Base-by-base conservation (phyloP, 768 basidiomycete species). In the Tephrocybe rancida region DNA sequence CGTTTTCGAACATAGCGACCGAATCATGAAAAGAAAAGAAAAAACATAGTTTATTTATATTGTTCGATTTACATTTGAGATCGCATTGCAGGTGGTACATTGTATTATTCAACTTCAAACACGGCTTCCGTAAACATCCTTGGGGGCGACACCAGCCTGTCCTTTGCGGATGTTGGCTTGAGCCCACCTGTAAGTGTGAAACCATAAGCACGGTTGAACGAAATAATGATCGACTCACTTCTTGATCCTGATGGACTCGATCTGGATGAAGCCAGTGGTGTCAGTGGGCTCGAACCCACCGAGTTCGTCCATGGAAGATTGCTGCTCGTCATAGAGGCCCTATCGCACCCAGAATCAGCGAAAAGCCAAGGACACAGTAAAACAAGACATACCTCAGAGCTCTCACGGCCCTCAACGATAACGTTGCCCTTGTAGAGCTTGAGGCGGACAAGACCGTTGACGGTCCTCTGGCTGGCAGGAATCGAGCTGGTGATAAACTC, bases 261-360 rank as follows among this genome's bases (percentile, higher is more conserved):
- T 98, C 66, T 90, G 87, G 73, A 98, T 98, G 81, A 98, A 98
- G 3, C 95, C 95, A 45, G 90, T 84, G 30, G 95, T 95, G 66
- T 96, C 94, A 27, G 90, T 92, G 19, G 95, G 95, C 74, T 96
- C 93, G 73, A 99, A 98, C 38, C 95, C 96, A 56, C 97, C 96
- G 53, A 98, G 86, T 75, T 96, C 95, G 70, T 99, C 97, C 97
- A 99, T 98, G 50, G 95, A 97, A 9, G 92, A 93, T 73, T 97
- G 82, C 27, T 87, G 87, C 65, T 92, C 95, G 65, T 99, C 97
- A 69, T 99, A 99, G 22, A 99, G 81, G 67, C 92, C 92, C 88
- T 92, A 56, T 49, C 14, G 50, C 27, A 41, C 7, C 21, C 9
- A 0, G 18, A 18, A 54, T 55, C 29, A 55, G 35, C 34, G 7